Base-by-base conservation (phyloP, 805 yeast genomes). In the Schwanniomyces pseudopolymorphus region DNA sequence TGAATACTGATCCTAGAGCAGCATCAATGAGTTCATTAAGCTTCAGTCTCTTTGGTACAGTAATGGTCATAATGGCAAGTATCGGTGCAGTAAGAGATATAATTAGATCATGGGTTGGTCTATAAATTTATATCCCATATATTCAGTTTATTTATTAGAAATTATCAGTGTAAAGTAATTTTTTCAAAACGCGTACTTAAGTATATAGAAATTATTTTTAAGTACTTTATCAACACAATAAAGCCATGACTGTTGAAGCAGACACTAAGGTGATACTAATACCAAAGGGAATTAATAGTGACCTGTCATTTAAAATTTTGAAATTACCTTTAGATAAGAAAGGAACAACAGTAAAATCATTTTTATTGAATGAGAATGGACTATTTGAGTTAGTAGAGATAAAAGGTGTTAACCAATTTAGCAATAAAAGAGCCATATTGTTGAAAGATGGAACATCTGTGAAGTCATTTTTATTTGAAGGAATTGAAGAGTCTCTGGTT, bases 1-100 rank as follows among this genome's bases (percentile, higher is more conserved):
- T 87, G 28, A 78, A 79, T 22, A 75, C 76, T 26, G 90, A 87
- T 57, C 87, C 94, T 11, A 70, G 92, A 53, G 92, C 94, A 13
- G 91, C 90, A 1, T 88, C 90, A 2, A 80, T 87, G 75, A 81
- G 89, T 50, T 77, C 85, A 5, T 71, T 87, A 56, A 77, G 87
- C 50, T 87, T 87, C 64, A 81, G 84, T 17, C 59, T 85, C 17
- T 87, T 80, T 59, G 95, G 95, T 5, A 81, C 90, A 0, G 60
- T 81, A 13, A 82, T 87, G 88, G 81, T 87, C 37, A 72, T 87
- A 4, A 51, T 87, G 62, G 79, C 85, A 9, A 82, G 87, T 40
- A 80, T 87, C 35, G 71, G 68, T 0, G 66, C 64, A 5, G 56
- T 72, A 0, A 52, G 67, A 33, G 54, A 52, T 13, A 46, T 61